Conservation (phyloP, 352 stramenopile genomes). For the Phytopythium chamaehyphon region DNA sequence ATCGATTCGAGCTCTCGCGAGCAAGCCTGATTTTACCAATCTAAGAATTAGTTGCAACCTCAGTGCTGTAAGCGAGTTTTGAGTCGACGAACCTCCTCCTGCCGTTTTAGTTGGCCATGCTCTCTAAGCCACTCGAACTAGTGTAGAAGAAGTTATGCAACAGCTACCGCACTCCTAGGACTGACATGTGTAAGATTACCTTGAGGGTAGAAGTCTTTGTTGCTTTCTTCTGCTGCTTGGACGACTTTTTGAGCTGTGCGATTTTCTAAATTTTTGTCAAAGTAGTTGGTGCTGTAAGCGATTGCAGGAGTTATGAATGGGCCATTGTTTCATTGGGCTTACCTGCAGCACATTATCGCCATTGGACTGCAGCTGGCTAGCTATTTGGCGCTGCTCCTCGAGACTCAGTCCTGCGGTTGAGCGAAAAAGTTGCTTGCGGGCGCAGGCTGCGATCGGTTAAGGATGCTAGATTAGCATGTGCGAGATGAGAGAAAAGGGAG, state of each 20-base stretch:
- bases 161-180: too few species aligned
- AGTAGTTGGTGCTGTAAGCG: not conserved
- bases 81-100: slow-evolving; percentile 42
- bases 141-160: not conserved
- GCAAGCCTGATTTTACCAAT: not conserved
- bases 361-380: slow-evolving; percentile 36
- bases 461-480: too few species aligned
- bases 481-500: too few species aligned
- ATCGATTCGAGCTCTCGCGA: slow-evolving; percentile 62
- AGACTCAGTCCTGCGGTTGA: slow-evolving; percentile 60
- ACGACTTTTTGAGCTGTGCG: slow-evolving; percentile 57
- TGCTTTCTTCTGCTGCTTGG: slow-evolving; percentile 50
- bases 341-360: slow-evolving; percentile 59
- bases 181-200: slow-evolving; percentile 19
- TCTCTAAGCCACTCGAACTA: slow-evolving; percentile 76
- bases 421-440: slow-evolving; percentile 60
- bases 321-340: not conserved
- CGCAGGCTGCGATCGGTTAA: slow-evolving; percentile 4
- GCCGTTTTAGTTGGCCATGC: slow-evolving; percentile 48
- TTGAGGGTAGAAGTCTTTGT: slow-evolving; percentile 61
- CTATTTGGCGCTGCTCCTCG: slow-evolving; percentile 58
- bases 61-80: not conserved
- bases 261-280: slow-evolving; percentile 32
- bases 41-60: not conserved
- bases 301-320: too few species aligned